Base-by-base conservation (phyloP, 768 basidiomycete species). In the Termitomyces sp. region DNA sequence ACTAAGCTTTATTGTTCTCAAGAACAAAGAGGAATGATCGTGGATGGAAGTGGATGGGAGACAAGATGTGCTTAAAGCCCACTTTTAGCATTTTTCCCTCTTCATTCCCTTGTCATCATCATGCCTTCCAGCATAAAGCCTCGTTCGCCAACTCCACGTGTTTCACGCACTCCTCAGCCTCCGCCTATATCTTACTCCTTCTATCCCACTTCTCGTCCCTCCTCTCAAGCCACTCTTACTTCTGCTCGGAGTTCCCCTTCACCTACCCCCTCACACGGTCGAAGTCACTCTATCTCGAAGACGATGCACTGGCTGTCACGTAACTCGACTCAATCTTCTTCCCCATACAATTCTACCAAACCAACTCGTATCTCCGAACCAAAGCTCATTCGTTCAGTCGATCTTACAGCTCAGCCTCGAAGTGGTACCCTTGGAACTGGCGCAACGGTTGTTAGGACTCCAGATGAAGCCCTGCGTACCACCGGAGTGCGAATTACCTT, bases 361-460 rank as follows among this genome's bases (percentile, higher is more conserved):
- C 69, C 74, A 20, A 66, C 71, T 12, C 72, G 67, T 49, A 71
- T 78, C 7, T 72, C 76, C 1, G 78, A 81, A 55, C 74, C 76
- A n/a, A 79, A 77, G 64, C 68, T 75, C 45, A 68, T 70, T n/a
- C 72, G 73, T 39, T 72, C 72, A 31, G 72, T 75, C 45, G 76
- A 79, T 60, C 65, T 73, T 18, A 56, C 74, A 46, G 68, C 74
- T 39, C 65, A 71, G 45, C 59, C 73, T 7, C 78, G 82, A 13
- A 76, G 70, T 44, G 83, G 83, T 2, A 69, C 74, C 3, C 79
- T 90, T 20, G 90, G 88, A n/a, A 67, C 80, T 20, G 89, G 90
- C 41, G 90, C 90, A 15, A 86, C 78, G 1, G 75, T 93, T 31
- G 90, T 92, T 37, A 77, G 85, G 56, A 92, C 91, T 0, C 91